A percentile compares a stretch with the other conserved stretches of the same genome.
Conservation (phyloP, 2,329 filamentous ascomycete genomes). For the Claviceps africana region DNA sequence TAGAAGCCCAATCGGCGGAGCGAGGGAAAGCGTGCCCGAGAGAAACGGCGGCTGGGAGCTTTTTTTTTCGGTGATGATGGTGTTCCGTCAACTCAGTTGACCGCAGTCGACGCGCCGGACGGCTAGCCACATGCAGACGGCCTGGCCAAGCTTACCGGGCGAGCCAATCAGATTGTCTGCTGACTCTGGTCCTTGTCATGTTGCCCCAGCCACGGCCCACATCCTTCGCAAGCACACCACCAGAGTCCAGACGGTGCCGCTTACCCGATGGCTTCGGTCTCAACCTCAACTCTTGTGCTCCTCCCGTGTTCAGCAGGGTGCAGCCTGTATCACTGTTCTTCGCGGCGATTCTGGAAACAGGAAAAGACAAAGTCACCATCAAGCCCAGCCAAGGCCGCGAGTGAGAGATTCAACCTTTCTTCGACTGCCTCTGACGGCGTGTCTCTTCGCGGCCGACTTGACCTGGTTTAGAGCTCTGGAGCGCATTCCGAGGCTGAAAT, state of each 20-base stretch:
- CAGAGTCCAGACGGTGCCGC: too few relatives aligned
- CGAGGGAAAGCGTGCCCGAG: slow-evolving; percentile 1
- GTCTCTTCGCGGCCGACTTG: neutral
- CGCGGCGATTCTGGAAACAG: neutral
- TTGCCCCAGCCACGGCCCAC: neutral
- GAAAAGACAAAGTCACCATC: neutral
- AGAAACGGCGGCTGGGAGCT: slow-evolving; percentile 2
- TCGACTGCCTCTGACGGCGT: neutral
- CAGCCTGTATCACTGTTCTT: neutral
- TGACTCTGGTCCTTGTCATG: neutral
- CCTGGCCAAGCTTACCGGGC: neutral
- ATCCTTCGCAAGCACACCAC: neutral
- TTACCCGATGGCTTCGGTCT: neutral
- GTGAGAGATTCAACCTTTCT: neutral
- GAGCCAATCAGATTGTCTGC: neutral
- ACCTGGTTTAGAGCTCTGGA: neutral
- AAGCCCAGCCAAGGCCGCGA: neutral
- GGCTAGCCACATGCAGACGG: too few relatives aligned
- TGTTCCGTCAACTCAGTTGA: neutral
- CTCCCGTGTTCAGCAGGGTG: neutral
- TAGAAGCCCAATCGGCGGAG: slow-evolving; percentile 1
- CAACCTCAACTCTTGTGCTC: neutral
- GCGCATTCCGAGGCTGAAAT: neutral
- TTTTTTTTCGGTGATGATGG: slow-evolving; percentile 3
- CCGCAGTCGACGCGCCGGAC: slow-evolving; percentile 2